phyloP scores from a whole-genome alignment of 306 rosid genomes.

The Acmispon strigosus region DNA sequence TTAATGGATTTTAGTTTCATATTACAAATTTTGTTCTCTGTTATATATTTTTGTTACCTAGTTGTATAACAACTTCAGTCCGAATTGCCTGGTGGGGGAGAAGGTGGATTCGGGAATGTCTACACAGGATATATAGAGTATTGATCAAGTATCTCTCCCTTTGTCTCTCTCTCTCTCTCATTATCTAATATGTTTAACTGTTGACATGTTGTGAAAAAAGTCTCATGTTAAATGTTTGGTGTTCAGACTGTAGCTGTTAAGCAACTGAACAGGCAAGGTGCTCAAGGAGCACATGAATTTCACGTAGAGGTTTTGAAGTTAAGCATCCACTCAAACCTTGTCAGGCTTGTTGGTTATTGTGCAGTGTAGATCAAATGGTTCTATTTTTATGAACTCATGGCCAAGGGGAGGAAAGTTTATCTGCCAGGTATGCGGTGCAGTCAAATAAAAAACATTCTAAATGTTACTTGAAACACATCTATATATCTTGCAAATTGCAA shows the following conservation, averaged over 20 bases:
- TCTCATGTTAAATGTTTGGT: slow-evolving; percentile 10
- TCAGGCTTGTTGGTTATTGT: slow-evolving; percentile 55
- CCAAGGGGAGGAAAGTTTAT: slow-evolving; percentile 59
- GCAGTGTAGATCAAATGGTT: slow-evolving; percentile 45
- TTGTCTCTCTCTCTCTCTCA: slow-evolving; percentile 18
- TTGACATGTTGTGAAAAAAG: background rate
- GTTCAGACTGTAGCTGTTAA: slow-evolving; percentile 62
- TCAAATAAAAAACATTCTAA: background rate
- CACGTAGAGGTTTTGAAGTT: slow-evolving; percentile 56
- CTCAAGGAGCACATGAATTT: slow-evolving; percentile 69
- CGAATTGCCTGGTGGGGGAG: slow-evolving; percentile 31
- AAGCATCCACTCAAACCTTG: slow-evolving; percentile 64
- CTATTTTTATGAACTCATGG: slow-evolving; percentile 64
- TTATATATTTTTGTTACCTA: no score
- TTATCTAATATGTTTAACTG: background rate
- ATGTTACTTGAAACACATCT: no score
- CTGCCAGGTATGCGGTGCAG: slow-evolving; percentile 39
- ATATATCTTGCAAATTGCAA: no score
- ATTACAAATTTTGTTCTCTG: no score
- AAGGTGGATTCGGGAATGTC: slow-evolving; percentile 66
- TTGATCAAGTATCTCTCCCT: background rate
- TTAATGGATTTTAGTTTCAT: no score
- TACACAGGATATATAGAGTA: slow-evolving; percentile 48
- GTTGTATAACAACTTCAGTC: slow-evolving; percentile 24
- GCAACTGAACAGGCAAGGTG: slow-evolving; percentile 46